Evolutionary conservation across 2,329 filamentous ascomycete species (phyloP).

Genomic region (Lomentospora prolificans): DNA sequence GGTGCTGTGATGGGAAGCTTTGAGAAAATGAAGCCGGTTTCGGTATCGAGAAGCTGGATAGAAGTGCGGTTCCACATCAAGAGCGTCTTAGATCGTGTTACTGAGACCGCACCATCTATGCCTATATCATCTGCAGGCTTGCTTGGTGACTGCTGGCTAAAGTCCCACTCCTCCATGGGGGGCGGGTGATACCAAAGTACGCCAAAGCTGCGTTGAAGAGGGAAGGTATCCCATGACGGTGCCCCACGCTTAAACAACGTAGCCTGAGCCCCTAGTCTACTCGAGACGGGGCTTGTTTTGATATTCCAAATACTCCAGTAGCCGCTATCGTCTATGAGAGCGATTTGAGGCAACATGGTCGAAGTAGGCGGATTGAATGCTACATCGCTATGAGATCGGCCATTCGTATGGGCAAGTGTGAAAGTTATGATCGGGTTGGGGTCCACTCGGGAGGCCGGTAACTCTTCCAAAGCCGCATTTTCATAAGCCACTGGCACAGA

Average conservation of each 20-base stretch:
- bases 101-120: background rate
- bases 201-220: background rate
- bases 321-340: conserved; percentile 54
- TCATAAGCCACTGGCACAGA: conserved; percentile 21
- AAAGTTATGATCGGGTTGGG: conserved; percentile 46
- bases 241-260: background rate
- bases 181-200: conserved; percentile 5
- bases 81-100: conserved; percentile 6
- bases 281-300: background rate
- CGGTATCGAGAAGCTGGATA: conserved; percentile 6
- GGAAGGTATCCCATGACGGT: background rate
- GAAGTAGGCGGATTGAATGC: conserved; percentile 47
- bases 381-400: conserved; percentile 49
- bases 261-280: background rate
- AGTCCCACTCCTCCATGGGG: background rate
- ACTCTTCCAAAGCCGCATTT: conserved; percentile 9
- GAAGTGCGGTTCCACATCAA: conserved; percentile 10
- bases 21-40: background rate
- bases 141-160: background rate
- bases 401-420: conserved; percentile 40
- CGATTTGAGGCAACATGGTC: conserved; percentile 49
- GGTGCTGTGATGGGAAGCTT: conserved; percentile 5
- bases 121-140: background rate
- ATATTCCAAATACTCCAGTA: conserved; percentile 58
- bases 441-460: conserved; percentile 40